Conservation (phyloP, 768 basidiomycete species). For the Arthromyces matolae region DNA sequence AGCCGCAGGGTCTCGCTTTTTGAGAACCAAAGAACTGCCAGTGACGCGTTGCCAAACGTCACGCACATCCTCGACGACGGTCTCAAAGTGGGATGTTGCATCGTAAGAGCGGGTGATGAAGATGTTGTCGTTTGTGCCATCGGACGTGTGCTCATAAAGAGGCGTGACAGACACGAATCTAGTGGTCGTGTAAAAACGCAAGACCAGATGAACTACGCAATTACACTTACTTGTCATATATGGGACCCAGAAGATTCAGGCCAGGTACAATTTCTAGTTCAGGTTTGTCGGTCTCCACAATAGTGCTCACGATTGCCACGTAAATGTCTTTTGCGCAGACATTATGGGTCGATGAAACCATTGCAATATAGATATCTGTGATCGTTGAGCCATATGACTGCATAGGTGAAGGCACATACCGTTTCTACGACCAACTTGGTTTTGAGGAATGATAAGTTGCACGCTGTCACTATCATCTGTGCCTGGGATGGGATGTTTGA, state of each 20-base stretch:
- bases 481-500: slow-evolving; percentile 97
- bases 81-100: slow-evolving; percentile 98
- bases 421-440: slow-evolving; percentile 90
- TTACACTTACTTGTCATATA: slow-evolving; percentile 82
- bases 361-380: slow-evolving; percentile 96
- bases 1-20: slow-evolving; percentile 78
- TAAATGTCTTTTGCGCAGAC: slow-evolving; percentile 95
- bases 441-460: slow-evolving; percentile 98
- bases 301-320: slow-evolving; percentile 96
- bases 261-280: slow-evolving; percentile 93
- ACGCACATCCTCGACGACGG: slow-evolving; percentile 94
- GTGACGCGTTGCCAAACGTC: slow-evolving; percentile 92
- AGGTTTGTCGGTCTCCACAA: slow-evolving; percentile 92
- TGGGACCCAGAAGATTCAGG: slow-evolving; percentile 84
- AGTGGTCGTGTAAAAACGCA: slow-evolving; percentile 10
- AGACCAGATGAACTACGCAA: neutral
- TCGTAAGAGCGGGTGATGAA: slow-evolving; percentile 98
- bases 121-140: slow-evolving; percentile 82
- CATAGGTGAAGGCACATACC: slow-evolving; percentile 47
- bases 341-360: slow-evolving; percentile 95
- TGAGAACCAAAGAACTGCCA: slow-evolving; percentile 75
- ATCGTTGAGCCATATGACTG: slow-evolving; percentile 1
- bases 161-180: slow-evolving; percentile 91
- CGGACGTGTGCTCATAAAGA: slow-evolving; percentile 82
- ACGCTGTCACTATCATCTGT: slow-evolving; percentile 94